Evolutionary conservation across 306 rosid genomes (phyloP), one percentile per base, ranked within the genome.

Genomic region (Medicago arabica): DNA sequence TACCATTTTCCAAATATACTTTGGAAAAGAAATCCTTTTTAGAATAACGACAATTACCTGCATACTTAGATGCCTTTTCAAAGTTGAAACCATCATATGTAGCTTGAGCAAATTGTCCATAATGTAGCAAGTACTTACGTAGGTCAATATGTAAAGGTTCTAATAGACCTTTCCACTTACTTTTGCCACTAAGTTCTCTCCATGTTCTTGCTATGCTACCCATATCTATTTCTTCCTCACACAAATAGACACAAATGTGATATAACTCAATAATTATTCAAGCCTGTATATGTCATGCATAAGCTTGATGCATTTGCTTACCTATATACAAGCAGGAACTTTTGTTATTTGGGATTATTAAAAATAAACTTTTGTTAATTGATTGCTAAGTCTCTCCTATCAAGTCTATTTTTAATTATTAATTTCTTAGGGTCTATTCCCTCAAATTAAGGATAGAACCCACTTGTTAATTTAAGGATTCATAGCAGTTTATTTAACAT

Each of bases 101-200:
- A 0, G 97, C 88, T 73, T 87, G 87, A 39, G 91, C 83, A 77
- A 86, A 84, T 68, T 91, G 80, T 1, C 97, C 92, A 11, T 89
- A 90, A 81, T 88, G 93, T 51, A 92, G 74, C 21, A 90, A 43
- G 81, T 84, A 88, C 4, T 60, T 79, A 1, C 97, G 83, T 59
- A 92, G 97, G 71, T 92, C 86, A n/a, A 80, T 83, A 67, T 87
- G 69, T 11, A 88, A 84, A 14, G 94, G 97, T 9, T 92, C 89
- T 41, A 90, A 46, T 1, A 90, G 19, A 65, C 78, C 86, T 71
- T 87, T 44, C 93, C 97, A 90, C 8, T 86, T 15, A 55, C 60
- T 31, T 61, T 61, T 36, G 4, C 97, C 97, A 25, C 90, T 92
- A 13, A 90, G 76, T 8, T 71, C 78, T 72, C 79, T 82, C 82